These are phyloP conservation scores for Trichomonas gallinae DNA, from an alignment of 208 protist species.

Conservation along the genomic window DNA sequence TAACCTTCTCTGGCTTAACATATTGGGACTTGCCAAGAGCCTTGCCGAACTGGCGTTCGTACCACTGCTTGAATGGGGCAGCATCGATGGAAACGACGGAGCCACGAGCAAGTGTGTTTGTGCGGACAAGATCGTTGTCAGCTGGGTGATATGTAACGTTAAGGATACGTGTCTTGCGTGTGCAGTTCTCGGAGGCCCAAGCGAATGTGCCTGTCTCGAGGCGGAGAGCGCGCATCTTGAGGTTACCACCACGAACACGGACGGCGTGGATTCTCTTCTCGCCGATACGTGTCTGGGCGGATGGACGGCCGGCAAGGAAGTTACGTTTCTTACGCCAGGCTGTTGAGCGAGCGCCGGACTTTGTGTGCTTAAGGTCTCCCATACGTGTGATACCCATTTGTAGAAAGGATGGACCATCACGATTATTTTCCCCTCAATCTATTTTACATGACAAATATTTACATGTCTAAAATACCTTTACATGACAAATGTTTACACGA, in stretches of 20 bases:
- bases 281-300: slow-evolving; percentile 11
- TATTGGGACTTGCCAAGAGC: not conserved
- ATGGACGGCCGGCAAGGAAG: not conserved
- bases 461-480: no score
- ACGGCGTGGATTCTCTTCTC: not conserved
- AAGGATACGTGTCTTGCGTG: slow-evolving; percentile 17
- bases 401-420: not conserved
- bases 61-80: slow-evolving; percentile 11
- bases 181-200: not conserved
- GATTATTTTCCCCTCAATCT: no score
- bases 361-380: not conserved
- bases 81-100: slow-evolving; percentile 16
- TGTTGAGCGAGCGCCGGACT: not conserved
- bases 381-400: slow-evolving; percentile 20
- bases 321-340: not conserved
- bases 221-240: not conserved
- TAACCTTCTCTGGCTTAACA: not conserved
- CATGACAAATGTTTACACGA: no score
- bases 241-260: not conserved
- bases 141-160: not conserved
- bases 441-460: no score
- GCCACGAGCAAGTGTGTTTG: not conserved
- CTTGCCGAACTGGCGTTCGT: not conserved
- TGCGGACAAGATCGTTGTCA: slow-evolving; percentile 6
- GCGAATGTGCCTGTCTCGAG: slow-evolving; percentile 10